phyloP scores from a whole-genome alignment of 208 protist species.

The Trypanosoma boissoni region DNA sequence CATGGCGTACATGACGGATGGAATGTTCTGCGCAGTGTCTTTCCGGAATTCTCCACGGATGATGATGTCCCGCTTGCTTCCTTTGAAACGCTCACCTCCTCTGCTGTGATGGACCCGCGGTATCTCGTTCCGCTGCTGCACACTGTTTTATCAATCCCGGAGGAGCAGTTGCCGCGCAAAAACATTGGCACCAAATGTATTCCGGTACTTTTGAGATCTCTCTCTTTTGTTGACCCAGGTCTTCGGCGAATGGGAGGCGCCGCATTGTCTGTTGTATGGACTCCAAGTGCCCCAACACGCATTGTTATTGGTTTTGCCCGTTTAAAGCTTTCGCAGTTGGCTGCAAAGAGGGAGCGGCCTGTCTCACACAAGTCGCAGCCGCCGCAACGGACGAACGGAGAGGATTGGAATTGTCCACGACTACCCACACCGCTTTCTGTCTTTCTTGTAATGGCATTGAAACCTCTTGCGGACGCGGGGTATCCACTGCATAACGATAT shows the following conservation, averaged over 20 bases:
- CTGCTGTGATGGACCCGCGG: slow-evolving; percentile 59
- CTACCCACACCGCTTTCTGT: slow-evolving; percentile 68
- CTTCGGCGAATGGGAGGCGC: slow-evolving; percentile 52
- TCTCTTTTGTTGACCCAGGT: slow-evolving; percentile 54
- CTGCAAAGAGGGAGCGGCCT: slow-evolving; percentile 19
- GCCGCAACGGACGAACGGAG: neutral
- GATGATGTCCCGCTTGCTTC: slow-evolving; percentile 46
- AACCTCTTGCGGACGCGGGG: slow-evolving; percentile 43
- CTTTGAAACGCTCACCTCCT: slow-evolving; percentile 31
- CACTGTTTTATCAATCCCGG: slow-evolving; percentile 55
- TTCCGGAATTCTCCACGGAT: slow-evolving; percentile 54
- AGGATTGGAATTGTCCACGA: slow-evolving; percentile 34
- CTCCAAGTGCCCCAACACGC: slow-evolving; percentile 45
- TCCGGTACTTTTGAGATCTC: slow-evolving; percentile 61
- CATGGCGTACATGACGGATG: slow-evolving; percentile 15
- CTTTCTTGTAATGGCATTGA: slow-evolving; percentile 57
- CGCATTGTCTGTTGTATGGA: slow-evolving; percentile 42
- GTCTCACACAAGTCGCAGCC: neutral
- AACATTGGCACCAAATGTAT: slow-evolving; percentile 49
- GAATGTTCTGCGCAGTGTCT: slow-evolving; percentile 62
- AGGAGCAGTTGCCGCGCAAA: slow-evolving; percentile 28
- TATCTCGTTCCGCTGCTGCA: slow-evolving; percentile 85
- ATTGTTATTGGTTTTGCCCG: slow-evolving; percentile 70
- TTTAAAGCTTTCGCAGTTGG: slow-evolving; percentile 65
- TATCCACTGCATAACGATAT: slow-evolving; percentile 78